phyloP scores from a whole-genome alignment of 208 protist species.

The Leishmania turanica region DNA sequence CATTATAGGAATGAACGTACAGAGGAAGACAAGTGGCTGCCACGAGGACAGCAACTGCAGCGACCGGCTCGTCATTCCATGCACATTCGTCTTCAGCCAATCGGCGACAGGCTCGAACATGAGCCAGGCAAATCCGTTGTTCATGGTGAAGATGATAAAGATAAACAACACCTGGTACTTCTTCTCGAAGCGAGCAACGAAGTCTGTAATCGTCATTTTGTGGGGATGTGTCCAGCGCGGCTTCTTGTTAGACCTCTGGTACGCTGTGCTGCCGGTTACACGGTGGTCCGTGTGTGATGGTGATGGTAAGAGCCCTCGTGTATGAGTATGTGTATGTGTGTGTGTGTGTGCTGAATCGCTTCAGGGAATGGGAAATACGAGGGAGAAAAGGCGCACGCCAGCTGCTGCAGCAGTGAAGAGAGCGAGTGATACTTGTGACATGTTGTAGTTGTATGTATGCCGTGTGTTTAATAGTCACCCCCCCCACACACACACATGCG shows the following conservation, averaged over 20 bases:
- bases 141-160: slow-evolving; percentile 82
- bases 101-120: slow-evolving; percentile 88
- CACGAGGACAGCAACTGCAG: slow-evolving; percentile 83
- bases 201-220: slow-evolving; percentile 26
- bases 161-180: slow-evolving; percentile 84
- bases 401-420: slow-evolving; percentile 3
- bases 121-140: slow-evolving; percentile 90
- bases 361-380: not conserved
- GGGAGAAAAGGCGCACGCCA: not conserved
- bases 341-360: not conserved
- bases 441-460: not conserved
- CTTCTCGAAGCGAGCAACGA: slow-evolving; percentile 29
- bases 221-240: not conserved
- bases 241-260: not conserved
- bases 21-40: slow-evolving; percentile 82
- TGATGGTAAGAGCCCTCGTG: not conserved
- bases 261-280: not conserved
- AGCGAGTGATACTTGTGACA: not conserved
- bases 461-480: not conserved
- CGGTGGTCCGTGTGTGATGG: not conserved
- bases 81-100: slow-evolving; percentile 66
- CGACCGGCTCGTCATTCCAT: slow-evolving; percentile 53
- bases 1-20: slow-evolving; percentile 74
- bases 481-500: not conserved
- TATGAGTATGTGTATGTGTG: not conserved